phyloP scores from a whole-genome alignment of 2,329 filamentous ascomycete genomes.

The Sclerotinia spermophila region DNA sequence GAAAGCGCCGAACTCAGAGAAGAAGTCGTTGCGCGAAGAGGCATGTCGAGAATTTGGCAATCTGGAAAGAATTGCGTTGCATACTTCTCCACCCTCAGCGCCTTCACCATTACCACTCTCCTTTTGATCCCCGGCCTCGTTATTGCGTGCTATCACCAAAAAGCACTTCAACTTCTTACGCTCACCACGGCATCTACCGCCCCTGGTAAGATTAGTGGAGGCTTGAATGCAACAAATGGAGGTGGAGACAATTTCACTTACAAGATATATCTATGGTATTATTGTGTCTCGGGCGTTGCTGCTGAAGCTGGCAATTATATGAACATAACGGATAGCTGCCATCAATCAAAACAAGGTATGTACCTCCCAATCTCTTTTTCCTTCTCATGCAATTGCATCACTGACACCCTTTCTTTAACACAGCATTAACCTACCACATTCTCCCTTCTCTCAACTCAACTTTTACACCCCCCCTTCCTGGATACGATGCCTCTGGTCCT shows the following conservation, averaged over 20 bases:
- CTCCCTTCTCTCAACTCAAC: background rate
- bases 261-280: constrained; percentile 5
- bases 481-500: background rate
- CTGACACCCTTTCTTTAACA: background rate
- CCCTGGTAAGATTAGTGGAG: too few species aligned
- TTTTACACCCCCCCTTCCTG: background rate
- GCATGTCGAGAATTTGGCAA: background rate
- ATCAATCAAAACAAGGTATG: background rate
- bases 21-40: background rate
- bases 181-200: background rate
- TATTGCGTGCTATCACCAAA: background rate
- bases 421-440: background rate
- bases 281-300: background rate
- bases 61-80: background rate
- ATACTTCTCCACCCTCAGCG: background rate
- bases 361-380: too few species aligned
- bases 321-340: background rate
- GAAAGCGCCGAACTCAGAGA: background rate
- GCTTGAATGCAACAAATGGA: background rate
- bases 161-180: background rate
- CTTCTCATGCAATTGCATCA: background rate
- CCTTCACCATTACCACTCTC: background rate
- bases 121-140: background rate
- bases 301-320: background rate
- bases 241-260: background rate